phyloP scores from a whole-genome alignment of 139 green algal genomes.

The Picochlorum sp. region DNA sequence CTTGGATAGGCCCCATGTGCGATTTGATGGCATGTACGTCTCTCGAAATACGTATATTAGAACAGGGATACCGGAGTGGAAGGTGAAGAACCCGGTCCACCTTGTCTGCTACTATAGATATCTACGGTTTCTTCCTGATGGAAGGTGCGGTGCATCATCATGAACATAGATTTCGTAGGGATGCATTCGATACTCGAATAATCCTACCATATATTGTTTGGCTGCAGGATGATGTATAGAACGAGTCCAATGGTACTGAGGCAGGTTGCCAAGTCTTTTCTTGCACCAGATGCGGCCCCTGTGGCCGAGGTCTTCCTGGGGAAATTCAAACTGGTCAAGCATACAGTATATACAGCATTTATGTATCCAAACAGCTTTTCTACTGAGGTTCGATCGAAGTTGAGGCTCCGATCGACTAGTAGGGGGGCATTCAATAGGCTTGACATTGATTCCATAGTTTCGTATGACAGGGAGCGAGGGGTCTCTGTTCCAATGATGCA shows the following conservation, averaged over 20 bases:
- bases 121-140: slow-evolving; percentile 65
- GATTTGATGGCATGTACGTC: slow-evolving; percentile 70
- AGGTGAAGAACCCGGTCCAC: slow-evolving; percentile 45
- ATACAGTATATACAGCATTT: slow-evolving; percentile 6
- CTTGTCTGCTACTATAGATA: slow-evolving; percentile 60
- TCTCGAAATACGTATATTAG: slow-evolving; percentile 77
- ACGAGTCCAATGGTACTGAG: slow-evolving; percentile 50
- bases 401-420: slow-evolving; percentile 51
- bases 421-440: slow-evolving; percentile 68
- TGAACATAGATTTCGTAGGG: background rate
- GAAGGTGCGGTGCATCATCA: slow-evolving; percentile 3
- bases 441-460: slow-evolving; percentile 53
- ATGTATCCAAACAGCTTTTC: slow-evolving; percentile 43
- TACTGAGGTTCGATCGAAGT: slow-evolving; percentile 57
- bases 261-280: slow-evolving; percentile 48
- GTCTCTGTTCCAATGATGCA: slow-evolving; percentile 12
- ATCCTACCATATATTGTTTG: background rate
- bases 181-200: too few species aligned
- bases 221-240: slow-evolving; percentile 54
- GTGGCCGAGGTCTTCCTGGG: background rate
- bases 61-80: slow-evolving; percentile 46
- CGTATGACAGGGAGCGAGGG: slow-evolving; percentile 47
- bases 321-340: background rate
- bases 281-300: background rate
- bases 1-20: slow-evolving; percentile 59